phyloP scores from a whole-genome alignment of 805 yeast species.

The Saccharomycopsis microspora region DNA sequence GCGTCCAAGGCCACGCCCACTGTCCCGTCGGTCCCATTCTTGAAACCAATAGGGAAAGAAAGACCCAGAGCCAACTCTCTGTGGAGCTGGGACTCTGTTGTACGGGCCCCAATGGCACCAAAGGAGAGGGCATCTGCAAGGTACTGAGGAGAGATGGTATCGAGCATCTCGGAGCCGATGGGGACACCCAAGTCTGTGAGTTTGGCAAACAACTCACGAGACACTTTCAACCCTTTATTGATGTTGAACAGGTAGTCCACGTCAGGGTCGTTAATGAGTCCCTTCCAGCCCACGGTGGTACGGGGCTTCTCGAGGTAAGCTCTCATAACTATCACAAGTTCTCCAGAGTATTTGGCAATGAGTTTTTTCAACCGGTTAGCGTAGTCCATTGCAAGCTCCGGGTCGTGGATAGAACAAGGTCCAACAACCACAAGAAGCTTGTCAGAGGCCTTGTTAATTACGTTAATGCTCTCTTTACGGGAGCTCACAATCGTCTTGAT shows the following conservation, averaged over 20 bases:
- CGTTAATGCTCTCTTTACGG: constrained; percentile 61
- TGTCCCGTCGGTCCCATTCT: constrained; percentile 96
- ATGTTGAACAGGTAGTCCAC: constrained; percentile 87
- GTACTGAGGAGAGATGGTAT: constrained; percentile 94
- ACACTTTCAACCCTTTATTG: constrained; percentile 84
- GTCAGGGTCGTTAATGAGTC: constrained; percentile 94
- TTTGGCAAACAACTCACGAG: constrained; percentile 77
- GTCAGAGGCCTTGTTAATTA: constrained; percentile 77
- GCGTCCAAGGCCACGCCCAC: constrained; percentile 94
- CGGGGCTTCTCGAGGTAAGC: constrained; percentile 97
- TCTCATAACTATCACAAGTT: constrained; percentile 85
- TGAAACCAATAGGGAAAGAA: constrained; percentile 97
- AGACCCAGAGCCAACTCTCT: constrained; percentile 95
- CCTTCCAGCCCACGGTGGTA: constrained; percentile 99
- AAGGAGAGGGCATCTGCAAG: constrained; percentile 85
- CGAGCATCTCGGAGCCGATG: constrained; percentile 95
- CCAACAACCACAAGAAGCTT: constrained; percentile 85
- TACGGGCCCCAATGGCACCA: constrained; percentile 98
- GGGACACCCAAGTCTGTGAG: constrained; percentile 71
- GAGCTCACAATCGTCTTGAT: constrained; percentile 60
- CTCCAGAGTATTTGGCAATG: constrained; percentile 54
- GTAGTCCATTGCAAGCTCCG: constrained; percentile 85
- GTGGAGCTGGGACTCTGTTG: constrained; percentile 96
- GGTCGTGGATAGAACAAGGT: constrained; percentile 96
- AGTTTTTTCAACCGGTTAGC: constrained; percentile 51